Percentiles rank a stretch among this genome's conserved stretches.
These are phyloP conservation scores for Beauveria brongniartii DNA, from an alignment of 2,329 filamentous ascomycete species.

Conservation along the genomic window DNA sequence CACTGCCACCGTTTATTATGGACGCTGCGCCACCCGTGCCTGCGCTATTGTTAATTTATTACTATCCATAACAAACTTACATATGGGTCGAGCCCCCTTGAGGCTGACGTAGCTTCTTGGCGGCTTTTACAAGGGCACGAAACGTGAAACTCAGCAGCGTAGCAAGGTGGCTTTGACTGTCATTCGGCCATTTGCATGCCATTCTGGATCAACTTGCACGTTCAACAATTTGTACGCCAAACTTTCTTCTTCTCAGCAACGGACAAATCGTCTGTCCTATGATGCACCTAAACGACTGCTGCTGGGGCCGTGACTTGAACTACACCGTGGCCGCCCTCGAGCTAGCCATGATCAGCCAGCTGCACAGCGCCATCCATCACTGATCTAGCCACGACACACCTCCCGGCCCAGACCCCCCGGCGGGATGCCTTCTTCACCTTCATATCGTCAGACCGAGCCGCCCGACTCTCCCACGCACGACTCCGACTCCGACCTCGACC, in stretches of 20 bases:
- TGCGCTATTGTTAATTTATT: neutral
- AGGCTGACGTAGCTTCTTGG: conserved; percentile 8
- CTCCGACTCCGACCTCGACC: conserved; percentile 64
- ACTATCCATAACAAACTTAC: neutral
- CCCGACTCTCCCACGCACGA: conserved; percentile 59
- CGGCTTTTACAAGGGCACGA: neutral
- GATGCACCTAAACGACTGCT: neutral
- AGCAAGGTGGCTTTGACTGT: neutral
- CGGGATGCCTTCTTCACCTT: conserved; percentile 51
- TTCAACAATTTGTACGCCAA: neutral
- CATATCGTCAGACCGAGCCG: conserved; percentile 47
- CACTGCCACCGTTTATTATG: neutral
- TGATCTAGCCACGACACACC: conserved; percentile 8
- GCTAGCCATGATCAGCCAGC: conserved; percentile 10
- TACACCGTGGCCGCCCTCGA: conserved; percentile 5
- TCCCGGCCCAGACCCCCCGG: conserved; percentile 12
- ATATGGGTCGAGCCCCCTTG: neutral
- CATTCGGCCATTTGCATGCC: neutral
- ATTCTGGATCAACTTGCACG: neutral
- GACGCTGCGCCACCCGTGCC: neutral
- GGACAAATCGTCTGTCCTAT: neutral
- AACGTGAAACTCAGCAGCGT: conserved; percentile 1
- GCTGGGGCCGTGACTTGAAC: conserved; percentile 11
- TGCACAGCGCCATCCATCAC: conserved; percentile 18
- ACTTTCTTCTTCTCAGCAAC: no score